Conservation (phyloP, 306 rosid species). For the Cucurbita ficifolia region DNA sequence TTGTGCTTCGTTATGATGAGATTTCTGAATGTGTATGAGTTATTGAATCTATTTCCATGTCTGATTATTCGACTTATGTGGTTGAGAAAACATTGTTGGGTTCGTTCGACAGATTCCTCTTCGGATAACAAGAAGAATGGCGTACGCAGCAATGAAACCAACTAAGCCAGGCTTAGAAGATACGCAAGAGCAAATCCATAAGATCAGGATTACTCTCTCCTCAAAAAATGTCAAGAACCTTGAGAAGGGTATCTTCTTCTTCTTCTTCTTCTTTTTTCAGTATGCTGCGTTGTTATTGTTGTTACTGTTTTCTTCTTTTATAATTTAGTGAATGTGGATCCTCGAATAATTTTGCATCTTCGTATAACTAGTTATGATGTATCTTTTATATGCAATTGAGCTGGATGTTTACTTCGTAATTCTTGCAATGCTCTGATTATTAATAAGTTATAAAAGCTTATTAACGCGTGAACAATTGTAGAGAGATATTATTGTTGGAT, state of each 20-base stretch:
- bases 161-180: constrained; percentile 69
- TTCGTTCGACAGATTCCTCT: not conserved
- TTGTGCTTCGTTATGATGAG: not conserved
- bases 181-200: constrained; percentile 55
- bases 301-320: not conserved
- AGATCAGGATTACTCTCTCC: constrained; percentile 84
- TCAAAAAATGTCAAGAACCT: constrained; percentile 74
- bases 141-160: constrained; percentile 63
- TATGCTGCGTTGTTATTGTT: not conserved
- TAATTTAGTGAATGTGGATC: not conserved
- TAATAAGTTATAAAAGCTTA: not conserved
- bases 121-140: constrained; percentile 19
- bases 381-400: not conserved
- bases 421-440: not conserved
- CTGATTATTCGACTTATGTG: no score
- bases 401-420: not conserved
- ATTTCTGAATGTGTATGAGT: not conserved
- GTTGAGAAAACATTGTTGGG: not conserved
- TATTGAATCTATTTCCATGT: not conserved
- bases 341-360: not conserved
- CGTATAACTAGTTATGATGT: not conserved
- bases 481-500: not conserved
- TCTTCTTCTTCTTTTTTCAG: no score
- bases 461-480: not conserved
- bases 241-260: constrained; percentile 38